These are phyloP conservation scores for Ambrosiella cleistominuta DNA, from an alignment of 2,329 filamentous ascomycete species.

Conservation along the genomic window DNA sequence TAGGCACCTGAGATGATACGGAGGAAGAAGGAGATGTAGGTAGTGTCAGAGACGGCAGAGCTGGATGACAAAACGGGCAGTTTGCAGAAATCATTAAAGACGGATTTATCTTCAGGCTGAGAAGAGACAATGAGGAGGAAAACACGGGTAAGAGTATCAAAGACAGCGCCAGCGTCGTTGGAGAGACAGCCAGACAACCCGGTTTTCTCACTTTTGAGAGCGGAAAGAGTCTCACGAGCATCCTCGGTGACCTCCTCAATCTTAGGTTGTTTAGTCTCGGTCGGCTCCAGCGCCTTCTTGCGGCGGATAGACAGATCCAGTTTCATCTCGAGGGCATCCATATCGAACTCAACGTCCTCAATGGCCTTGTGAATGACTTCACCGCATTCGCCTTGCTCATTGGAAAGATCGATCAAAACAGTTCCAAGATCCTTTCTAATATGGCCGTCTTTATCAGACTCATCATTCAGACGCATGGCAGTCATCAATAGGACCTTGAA, in stretches of 20 bases:
- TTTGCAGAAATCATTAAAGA: constrained; percentile 35
- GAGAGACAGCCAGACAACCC: constrained; percentile 34
- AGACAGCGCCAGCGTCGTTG: constrained; percentile 32
- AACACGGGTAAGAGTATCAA: constrained; percentile 39
- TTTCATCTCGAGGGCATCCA: constrained; percentile 57
- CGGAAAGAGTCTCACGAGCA: constrained; percentile 23
- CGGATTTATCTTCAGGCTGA: constrained; percentile 21
- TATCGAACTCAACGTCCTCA: constrained; percentile 49
- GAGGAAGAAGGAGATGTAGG: constrained; percentile 60
- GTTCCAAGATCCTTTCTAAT: constrained; percentile 48
- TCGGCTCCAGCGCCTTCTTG: constrained; percentile 29
- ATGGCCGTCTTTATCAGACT: constrained; percentile 34
- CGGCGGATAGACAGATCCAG: constrained; percentile 53
- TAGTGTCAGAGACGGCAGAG: constrained; percentile 38
- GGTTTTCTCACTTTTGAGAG: constrained; percentile 22
- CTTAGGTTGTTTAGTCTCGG: constrained; percentile 34
- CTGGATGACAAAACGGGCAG: constrained; percentile 36
- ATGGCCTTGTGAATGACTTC: constrained; percentile 51
- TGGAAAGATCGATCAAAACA: constrained; percentile 47
- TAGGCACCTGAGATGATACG: constrained; percentile 57
- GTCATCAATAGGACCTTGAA: constrained; percentile 47
- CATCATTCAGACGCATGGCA: constrained; percentile 38
- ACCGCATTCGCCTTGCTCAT: constrained; percentile 38
- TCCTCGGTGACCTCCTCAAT: constrained; percentile 22
- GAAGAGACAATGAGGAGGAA: constrained; percentile 37